Evolutionary conservation across 2,329 filamentous ascomycete genomes (phyloP), one percentile per base, ranked within the genome.

Genomic region (Colletotrichum abscissum): DNA sequence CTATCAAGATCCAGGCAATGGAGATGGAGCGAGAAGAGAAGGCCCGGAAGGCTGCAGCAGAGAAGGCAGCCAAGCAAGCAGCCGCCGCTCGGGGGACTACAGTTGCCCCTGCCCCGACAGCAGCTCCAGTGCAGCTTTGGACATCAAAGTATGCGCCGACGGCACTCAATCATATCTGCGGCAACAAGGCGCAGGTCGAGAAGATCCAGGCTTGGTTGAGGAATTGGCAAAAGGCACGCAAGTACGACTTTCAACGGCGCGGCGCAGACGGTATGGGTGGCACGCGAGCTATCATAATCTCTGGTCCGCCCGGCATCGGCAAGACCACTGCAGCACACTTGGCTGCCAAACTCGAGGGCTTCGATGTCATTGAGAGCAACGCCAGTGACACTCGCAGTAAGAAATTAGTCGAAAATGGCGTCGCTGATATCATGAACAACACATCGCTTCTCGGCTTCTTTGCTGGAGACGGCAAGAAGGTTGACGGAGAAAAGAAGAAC

Each of bases 301-400:
- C 97, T 76, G 97, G 97, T 0, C 96, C 97, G 19, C 97, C 97
- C 35, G 97, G 97, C 22, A 98, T 99, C 76, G 97, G 97, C 77
- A 99, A 99, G 84, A 99, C 97, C 2, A 99, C 97, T 38, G 95
- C 97, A 63, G 97, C 97, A 28, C 97, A 99, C 85, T 87, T 99
- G 35, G 94, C 97, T 19, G 96, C 97, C 0, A 97, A 95, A 79
- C 85, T 98, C 24, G 95, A 97, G 80, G 95, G 96, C 2, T 98
- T 95, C 79, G 97, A 99, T 81, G 90, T 98, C 56, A 87, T 99
- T 14, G 97, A 99, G 85, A 97, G 92, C 79, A 99, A 99, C 80
- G 97, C 97, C 46, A 98, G 95, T 82, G 97, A 99, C 80, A 93
- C 94, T 3, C 90, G 97, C 80, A 98, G 96, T 86, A 99, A 99